Percentiles rank a stretch among this genome's conserved stretches.
Evolutionary conservation across 208 protist genomes (phyloP).

Genomic region (Zelonia costaricensis): DNA sequence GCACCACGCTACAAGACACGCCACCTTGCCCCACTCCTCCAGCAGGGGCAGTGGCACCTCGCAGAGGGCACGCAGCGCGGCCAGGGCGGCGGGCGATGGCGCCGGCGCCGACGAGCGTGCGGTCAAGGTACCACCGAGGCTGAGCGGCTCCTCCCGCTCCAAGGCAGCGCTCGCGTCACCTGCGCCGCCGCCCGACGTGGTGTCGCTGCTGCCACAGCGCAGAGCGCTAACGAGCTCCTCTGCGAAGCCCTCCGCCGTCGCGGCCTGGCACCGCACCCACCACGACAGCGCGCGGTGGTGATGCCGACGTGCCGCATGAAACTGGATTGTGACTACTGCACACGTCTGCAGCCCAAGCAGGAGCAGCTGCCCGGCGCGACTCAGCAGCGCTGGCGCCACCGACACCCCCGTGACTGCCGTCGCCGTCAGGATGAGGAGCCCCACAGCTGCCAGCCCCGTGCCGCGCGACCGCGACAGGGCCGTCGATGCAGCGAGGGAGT

Average conservation of each 20-base stretch:
- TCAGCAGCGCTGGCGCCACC: too few relatives aligned
- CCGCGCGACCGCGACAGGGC: background rate
- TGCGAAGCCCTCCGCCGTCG: constrained; percentile 15
- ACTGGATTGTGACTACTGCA: too few relatives aligned
- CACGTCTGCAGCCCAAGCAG: too few relatives aligned
- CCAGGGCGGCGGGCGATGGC: background rate
- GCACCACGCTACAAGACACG: constrained; percentile 5
- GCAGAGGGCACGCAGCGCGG: background rate
- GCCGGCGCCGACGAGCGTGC: background rate
- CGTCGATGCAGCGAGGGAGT: background rate
- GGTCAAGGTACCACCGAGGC: too few relatives aligned
- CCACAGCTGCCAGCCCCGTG: too few relatives aligned
- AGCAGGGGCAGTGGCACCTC: constrained; percentile 8
- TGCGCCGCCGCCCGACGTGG: background rate
- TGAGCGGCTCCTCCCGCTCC: too few relatives aligned
- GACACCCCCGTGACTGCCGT: too few relatives aligned
- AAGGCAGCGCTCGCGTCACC: too few relatives aligned
- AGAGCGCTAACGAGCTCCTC: background rate
- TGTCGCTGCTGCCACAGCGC: background rate
- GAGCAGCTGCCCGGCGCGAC: too few relatives aligned
- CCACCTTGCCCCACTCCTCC: constrained; percentile 15
- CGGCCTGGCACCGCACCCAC: background rate
- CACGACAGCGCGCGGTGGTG: background rate
- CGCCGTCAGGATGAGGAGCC: too few relatives aligned
- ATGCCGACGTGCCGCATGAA: constrained; percentile 3